A percentile compares a stretch with the other conserved stretches of the same genome.
phyloP scores from a whole-genome alignment of 495 filamentous ascomycete genomes.

The Gamarada debralockiae region DNA sequence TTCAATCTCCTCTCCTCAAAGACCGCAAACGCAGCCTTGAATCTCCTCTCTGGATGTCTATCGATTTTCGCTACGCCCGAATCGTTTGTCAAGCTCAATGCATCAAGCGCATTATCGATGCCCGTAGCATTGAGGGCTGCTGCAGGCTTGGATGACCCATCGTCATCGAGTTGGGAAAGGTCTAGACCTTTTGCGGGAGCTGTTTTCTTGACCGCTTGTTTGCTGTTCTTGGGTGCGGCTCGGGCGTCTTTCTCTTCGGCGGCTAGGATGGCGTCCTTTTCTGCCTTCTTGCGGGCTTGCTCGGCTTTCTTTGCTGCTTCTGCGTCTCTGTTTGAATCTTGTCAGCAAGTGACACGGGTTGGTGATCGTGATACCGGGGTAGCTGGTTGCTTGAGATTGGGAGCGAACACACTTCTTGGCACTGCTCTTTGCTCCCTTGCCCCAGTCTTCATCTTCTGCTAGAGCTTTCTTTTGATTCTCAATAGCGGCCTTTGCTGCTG shows the following conservation, averaged over 20 bases:
- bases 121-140: conserved; percentile 70
- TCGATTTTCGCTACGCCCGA: conserved; percentile 62
- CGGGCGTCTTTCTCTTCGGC: conserved; percentile 80
- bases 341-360: conserved; percentile 8
- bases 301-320: conserved; percentile 85
- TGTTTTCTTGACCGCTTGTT: conserved; percentile 64
- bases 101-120: conserved; percentile 89
- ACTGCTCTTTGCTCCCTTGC: conserved; percentile 76
- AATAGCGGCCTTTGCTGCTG: conserved; percentile 68
- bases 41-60: conserved; percentile 78
- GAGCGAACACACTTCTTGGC: conserved; percentile 70
- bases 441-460: conserved; percentile 75
- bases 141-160: conserved; percentile 33
- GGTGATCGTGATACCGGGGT: conserved; percentile 1
- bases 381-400: not conserved
- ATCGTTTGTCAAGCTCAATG: conserved; percentile 58
- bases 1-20: conserved; percentile 80
- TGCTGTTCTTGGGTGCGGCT: conserved; percentile 51
- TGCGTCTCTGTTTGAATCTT: conserved; percentile 58
- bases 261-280: conserved; percentile 74
- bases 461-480: conserved; percentile 63
- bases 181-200: conserved; percentile 50
- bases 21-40: conserved; percentile 81
- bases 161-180: conserved; percentile 62
- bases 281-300: conserved; percentile 80